A percentile compares a stretch with the other conserved stretches of the same genome.
Conservation (phyloP, 1,139 yeast species). For the Suhomyces atakaporum region DNA sequence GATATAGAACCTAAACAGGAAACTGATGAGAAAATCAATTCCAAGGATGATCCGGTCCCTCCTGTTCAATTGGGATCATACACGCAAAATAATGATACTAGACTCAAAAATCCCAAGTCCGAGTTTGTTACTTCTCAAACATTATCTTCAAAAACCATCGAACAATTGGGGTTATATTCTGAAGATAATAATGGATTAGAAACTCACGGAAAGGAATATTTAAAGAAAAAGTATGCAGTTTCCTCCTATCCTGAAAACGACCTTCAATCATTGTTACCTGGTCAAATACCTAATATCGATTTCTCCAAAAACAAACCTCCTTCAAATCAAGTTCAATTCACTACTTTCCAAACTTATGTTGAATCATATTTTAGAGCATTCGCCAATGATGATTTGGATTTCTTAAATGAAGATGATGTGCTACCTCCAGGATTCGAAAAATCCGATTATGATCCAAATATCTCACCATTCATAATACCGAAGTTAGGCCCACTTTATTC, state of each 20-base stretch:
- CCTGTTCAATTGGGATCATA: conserved; percentile 50
- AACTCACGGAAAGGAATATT: conserved; percentile 67
- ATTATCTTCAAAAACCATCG: conserved; percentile 64
- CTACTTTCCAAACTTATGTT: conserved; percentile 81
- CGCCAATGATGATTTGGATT: conserved; percentile 77
- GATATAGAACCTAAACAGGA: conserved; percentile 11
- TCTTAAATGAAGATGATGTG: conserved; percentile 62
- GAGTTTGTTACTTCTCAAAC: conserved; percentile 77
- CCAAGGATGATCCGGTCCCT: conserved; percentile 40
- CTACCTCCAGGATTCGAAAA: conserved; percentile 55
- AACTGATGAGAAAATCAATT: conserved; percentile 16
- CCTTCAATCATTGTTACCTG: conserved; percentile 76
- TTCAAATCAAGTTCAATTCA: conserved; percentile 86
- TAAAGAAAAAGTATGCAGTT: conserved; percentile 81
- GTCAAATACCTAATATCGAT: conserved; percentile 83
- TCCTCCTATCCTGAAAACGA: conserved; percentile 85
- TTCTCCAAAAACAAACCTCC: conserved; percentile 82
- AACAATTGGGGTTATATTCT: conserved; percentile 65
- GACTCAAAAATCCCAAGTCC: conserved; percentile 71
- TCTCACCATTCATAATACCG: conserved; percentile 75
- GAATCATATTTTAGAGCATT: conserved; percentile 83
- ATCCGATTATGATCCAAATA: conserved; percentile 59
- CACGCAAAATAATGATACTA: conserved; percentile 56
- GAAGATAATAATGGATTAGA: conserved; percentile 58
- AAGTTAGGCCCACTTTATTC: conserved; percentile 80